A percentile compares a stretch with the other conserved stretches of the same genome.
Evolutionary conservation across 495 filamentous ascomycete genomes (phyloP).

Genomic region (Aspergillus cavernicola): DNA sequence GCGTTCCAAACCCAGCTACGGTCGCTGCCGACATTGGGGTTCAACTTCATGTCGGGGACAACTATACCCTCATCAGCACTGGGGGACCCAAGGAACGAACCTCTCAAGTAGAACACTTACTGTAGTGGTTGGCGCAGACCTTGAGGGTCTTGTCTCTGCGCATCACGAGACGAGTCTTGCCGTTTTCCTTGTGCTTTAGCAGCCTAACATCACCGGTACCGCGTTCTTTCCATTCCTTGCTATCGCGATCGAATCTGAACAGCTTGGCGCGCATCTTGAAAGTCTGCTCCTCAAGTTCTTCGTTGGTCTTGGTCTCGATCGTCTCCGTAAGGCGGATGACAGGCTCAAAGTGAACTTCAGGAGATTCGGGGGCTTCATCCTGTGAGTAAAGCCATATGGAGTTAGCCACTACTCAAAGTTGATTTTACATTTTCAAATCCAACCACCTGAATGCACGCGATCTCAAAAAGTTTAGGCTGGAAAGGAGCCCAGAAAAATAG

Average conservation of each 20-base stretch:
- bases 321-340: constrained; percentile 93
- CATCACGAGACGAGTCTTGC: constrained; percentile 98
- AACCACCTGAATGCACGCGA: not conserved
- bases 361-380: constrained; percentile 73
- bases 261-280: constrained; percentile 99
- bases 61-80: constrained; percentile 53
- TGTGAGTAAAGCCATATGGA: constrained; percentile 11
- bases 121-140: constrained; percentile 99
- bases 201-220: constrained; percentile 94
- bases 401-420: constrained; percentile 1
- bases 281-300: constrained; percentile 92
- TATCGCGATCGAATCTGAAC: constrained; percentile 91
- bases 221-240: constrained; percentile 97
- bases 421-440: not conserved
- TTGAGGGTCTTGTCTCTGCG: constrained; percentile 98
- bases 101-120: too few relatives aligned
- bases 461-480: not conserved
- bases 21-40: constrained; percentile 94
- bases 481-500: not conserved
- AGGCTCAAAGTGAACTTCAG: constrained; percentile 95
- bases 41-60: constrained; percentile 98
- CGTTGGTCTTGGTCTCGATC: constrained; percentile 95
- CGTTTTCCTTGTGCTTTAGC: constrained; percentile 97
- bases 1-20: constrained; percentile 99
- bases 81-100: not conserved